A percentile compares a stretch with the other conserved stretches of the same genome.
These are phyloP conservation scores for Chloris gayana DNA, from an alignment of 176 grass and related monocot genomes.

Conservation along the genomic window DNA sequence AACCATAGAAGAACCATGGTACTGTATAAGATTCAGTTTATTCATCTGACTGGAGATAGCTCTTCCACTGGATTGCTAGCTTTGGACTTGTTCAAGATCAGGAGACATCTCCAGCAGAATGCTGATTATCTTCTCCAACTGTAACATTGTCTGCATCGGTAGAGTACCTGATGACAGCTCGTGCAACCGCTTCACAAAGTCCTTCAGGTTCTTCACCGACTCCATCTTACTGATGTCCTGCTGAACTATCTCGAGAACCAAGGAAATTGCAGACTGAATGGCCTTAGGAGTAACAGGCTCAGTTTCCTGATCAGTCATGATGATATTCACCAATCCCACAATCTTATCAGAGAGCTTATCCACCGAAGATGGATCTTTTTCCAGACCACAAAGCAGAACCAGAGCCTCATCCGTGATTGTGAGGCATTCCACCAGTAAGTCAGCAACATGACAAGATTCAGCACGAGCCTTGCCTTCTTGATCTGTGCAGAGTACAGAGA, in stretches of 20 bases:
- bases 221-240: constrained; percentile 21
- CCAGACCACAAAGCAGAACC: constrained; percentile 37
- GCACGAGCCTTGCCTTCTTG: constrained; percentile 25
- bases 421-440: constrained; percentile 39
- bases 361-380: not conserved
- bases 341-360: constrained; percentile 25
- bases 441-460: constrained; percentile 15
- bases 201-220: too few species aligned
- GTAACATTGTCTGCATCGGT: constrained; percentile 41
- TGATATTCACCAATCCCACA: constrained; percentile 35
- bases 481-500: constrained; percentile 24
- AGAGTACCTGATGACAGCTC: constrained; percentile 36
- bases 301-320: constrained; percentile 20
- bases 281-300: constrained; percentile 14
- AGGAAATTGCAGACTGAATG: not conserved
- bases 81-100: not conserved
- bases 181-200: constrained; percentile 33
- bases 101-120: constrained; percentile 18
- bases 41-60: constrained; percentile 23
- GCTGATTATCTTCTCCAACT: constrained; percentile 23
- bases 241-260: constrained; percentile 21
- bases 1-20: constrained; percentile 13
- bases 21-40: not conserved
- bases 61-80: constrained; percentile 32
- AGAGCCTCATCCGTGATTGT: constrained; percentile 36